These are phyloP conservation scores for Diaporthe capsici DNA, from an alignment of 2,329 filamentous ascomycete species.

Conservation along the genomic window DNA sequence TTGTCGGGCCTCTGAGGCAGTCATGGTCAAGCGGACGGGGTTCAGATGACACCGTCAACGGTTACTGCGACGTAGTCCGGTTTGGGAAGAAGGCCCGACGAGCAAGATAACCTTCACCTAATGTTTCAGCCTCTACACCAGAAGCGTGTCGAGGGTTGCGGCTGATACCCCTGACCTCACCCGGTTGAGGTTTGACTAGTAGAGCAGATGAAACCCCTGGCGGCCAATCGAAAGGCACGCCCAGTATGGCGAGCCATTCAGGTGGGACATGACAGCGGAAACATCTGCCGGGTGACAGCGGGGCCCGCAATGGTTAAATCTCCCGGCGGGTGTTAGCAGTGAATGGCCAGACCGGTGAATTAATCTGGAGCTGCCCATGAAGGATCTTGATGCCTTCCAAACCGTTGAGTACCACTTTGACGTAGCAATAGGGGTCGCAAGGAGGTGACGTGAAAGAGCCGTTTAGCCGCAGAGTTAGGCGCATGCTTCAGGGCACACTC, in stretches of 20 bases:
- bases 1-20: neutral
- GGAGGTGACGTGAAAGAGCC: neutral
- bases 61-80: constrained; percentile 25
- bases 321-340: neutral
- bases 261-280: constrained; percentile 29
- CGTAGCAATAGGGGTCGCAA: neutral
- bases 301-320: neutral
- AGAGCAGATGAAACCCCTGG: constrained; percentile 10
- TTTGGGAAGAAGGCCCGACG: constrained; percentile 25
- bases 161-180: neutral
- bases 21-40: neutral
- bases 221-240: constrained; percentile 19
- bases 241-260: constrained; percentile 25
- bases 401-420: neutral
- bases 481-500: neutral
- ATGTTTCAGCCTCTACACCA: constrained; percentile 32
- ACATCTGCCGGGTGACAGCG: constrained; percentile 23
- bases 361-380: neutral
- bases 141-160: constrained; percentile 16
- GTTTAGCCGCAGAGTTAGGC: constrained; percentile 3
- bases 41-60: constrained; percentile 28
- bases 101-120: constrained; percentile 32
- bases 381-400: neutral
- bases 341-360: neutral
- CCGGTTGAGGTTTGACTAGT: constrained; percentile 20